phyloP scores from a whole-genome alignment of 2,329 filamentous ascomycete species.

The Huntiella bhutanensis region DNA sequence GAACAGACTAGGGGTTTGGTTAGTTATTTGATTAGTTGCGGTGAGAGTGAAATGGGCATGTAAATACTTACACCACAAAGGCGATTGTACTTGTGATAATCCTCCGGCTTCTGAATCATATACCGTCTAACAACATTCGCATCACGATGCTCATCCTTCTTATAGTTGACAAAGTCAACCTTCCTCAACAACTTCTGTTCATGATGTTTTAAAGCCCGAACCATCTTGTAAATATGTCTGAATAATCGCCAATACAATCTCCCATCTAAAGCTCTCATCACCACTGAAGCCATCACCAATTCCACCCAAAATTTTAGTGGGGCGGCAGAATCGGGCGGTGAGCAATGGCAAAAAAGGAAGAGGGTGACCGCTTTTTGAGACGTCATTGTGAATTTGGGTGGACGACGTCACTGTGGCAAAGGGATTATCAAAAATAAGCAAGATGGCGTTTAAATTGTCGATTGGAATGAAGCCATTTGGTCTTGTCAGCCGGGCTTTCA shows the following conservation, averaged over 20 bases:
- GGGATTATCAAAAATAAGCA: neutral
- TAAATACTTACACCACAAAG: slow-evolving; percentile 44
- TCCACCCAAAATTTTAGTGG: slow-evolving; percentile 10
- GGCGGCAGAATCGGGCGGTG: slow-evolving; percentile 8
- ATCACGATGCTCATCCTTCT: slow-evolving; percentile 76
- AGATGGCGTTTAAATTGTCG: slow-evolving; percentile 7
- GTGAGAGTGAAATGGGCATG: neutral
- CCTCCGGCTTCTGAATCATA: slow-evolving; percentile 73
- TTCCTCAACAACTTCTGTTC: slow-evolving; percentile 87
- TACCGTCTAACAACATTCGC: slow-evolving; percentile 65
- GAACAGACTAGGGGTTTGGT: slow-evolving; percentile 41
- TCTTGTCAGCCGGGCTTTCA: slow-evolving; percentile 8
- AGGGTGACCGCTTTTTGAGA: neutral
- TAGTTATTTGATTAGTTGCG: neutral
- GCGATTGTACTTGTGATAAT: slow-evolving; percentile 52
- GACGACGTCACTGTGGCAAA: neutral
- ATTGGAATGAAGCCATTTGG: slow-evolving; percentile 6
- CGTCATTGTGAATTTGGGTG: neutral
- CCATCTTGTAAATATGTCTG: slow-evolving; percentile 40
- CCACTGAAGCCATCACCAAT: neutral
- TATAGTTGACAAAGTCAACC: slow-evolving; percentile 90
- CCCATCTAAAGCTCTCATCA: neutral
- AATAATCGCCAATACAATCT: neutral
- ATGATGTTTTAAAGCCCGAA: slow-evolving; percentile 89
- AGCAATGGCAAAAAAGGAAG: neutral